phyloP scores from a whole-genome alignment of 768 basidiomycete genomes.

The Panellus pusillus region DNA sequence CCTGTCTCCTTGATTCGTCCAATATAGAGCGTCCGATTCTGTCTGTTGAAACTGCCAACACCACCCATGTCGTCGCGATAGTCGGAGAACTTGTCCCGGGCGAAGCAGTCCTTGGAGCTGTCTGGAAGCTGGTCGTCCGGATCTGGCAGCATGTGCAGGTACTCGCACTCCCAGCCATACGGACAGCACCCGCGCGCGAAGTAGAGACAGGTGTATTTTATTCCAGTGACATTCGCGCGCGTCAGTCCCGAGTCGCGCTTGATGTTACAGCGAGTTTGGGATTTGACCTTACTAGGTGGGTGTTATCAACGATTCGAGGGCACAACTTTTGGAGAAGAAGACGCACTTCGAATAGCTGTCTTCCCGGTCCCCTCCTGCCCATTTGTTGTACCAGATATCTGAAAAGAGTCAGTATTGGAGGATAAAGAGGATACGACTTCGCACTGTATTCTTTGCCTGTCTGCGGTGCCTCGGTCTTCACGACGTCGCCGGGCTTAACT shows the following conservation, averaged over 20 bases:
- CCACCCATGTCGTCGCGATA: conserved; percentile 99
- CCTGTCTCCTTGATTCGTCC: conserved; percentile 94
- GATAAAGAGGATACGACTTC: conserved; percentile 30
- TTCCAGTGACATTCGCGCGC: conserved; percentile 90
- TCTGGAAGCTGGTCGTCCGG: conserved; percentile 72
- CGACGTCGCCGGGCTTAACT: conserved; percentile 87
- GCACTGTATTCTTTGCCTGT: conserved; percentile 95
- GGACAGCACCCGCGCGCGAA: conserved; percentile 97
- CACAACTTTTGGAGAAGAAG: neutral
- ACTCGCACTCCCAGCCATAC: conserved; percentile 98
- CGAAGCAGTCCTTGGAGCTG: conserved; percentile 95
- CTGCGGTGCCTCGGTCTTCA: conserved; percentile 84
- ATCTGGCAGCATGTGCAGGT: conserved; percentile 86
- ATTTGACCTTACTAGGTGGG: conserved; percentile 78
- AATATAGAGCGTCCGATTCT: conserved; percentile 93
- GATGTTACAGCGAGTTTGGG: conserved; percentile 89
- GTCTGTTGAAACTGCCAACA: conserved; percentile 92
- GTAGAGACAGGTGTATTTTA: conserved; percentile 93
- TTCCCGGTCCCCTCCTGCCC: conserved; percentile 99
- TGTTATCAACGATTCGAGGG: neutral
- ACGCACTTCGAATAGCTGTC: conserved; percentile 93
- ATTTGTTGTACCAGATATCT: conserved; percentile 99
- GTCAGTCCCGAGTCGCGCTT: conserved; percentile 90
- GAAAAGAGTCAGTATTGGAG: conserved; percentile 2
- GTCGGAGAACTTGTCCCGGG: conserved; percentile 93